A percentile compares a stretch with the other conserved stretches of the same genome.
phyloP scores from a whole-genome alignment of 2,329 filamentous ascomycete genomes.

The Ophiocordyceps camponoti-saundersi region DNA sequence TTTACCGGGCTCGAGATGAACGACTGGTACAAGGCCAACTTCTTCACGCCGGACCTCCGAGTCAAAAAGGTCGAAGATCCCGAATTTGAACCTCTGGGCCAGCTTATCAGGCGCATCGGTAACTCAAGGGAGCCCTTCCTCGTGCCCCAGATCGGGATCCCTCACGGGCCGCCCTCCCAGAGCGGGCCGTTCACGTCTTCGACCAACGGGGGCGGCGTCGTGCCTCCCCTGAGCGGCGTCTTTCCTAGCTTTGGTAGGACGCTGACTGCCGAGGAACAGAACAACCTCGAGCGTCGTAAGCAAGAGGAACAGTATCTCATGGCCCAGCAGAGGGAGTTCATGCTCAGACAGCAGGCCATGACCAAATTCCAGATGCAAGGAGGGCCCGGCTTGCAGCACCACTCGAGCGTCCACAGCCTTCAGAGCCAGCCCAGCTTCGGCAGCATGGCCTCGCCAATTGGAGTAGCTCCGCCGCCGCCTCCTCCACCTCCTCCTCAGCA shows the following conservation, averaged over 20 bases:
- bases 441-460: constrained; percentile 77
- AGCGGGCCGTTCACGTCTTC: constrained; percentile 30
- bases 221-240: constrained; percentile 79
- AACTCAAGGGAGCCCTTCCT: constrained; percentile 96
- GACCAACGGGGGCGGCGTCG: constrained; percentile 43
- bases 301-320: constrained; percentile 97
- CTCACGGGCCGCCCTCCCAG: constrained; percentile 58
- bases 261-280: constrained; percentile 92
- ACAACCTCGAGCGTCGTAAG: constrained; percentile 87
- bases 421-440: constrained; percentile 96
- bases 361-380: constrained; percentile 49
- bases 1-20: constrained; percentile 98
- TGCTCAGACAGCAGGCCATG: constrained; percentile 71
- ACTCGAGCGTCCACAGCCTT: constrained; percentile 86
- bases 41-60: constrained; percentile 85
- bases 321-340: constrained; percentile 85
- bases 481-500: constrained; percentile 2
- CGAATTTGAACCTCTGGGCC: constrained; percentile 88
- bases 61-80: constrained; percentile 89
- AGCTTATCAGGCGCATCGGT: constrained; percentile 86
- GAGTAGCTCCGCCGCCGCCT: constrained; percentile 25
- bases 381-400: constrained; percentile 53
- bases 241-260: constrained; percentile 96
- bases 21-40: constrained; percentile 98
- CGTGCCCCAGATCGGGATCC: constrained; percentile 89